phyloP scores from a whole-genome alignment of 169 alveolate species.

The Plasmodium sp. region DNA sequence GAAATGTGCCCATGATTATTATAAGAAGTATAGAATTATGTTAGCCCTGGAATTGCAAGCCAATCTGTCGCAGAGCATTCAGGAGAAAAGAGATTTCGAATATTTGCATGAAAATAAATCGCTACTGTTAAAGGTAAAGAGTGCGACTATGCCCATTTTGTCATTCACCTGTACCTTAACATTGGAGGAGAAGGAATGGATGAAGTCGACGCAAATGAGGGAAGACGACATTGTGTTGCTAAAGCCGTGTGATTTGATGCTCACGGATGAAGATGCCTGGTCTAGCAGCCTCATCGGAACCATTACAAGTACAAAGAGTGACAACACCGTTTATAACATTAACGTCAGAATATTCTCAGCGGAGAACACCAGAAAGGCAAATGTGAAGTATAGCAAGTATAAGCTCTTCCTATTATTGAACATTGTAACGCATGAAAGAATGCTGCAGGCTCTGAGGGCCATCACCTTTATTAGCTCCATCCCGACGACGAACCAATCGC shows the following conservation, averaged over 20 bases:
- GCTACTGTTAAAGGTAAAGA: constrained; percentile 56
- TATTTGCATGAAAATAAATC: constrained; percentile 72
- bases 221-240: constrained; percentile 83
- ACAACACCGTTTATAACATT: constrained; percentile 46
- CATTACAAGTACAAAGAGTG: constrained; percentile 56
- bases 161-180: constrained; percentile 72
- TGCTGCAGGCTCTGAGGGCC: constrained; percentile 80
- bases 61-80: constrained; percentile 67
- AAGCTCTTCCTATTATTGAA: constrained; percentile 54
- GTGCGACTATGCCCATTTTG: constrained; percentile 64
- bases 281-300: constrained; percentile 60
- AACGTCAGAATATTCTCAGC: constrained; percentile 73
- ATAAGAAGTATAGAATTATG: constrained; percentile 69
- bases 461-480: constrained; percentile 77
- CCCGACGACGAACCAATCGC: constrained; percentile 71
- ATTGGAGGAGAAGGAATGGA: constrained; percentile 74
- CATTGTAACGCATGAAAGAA: constrained; percentile 77
- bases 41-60: constrained; percentile 74
- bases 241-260: constrained; percentile 71
- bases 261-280: constrained; percentile 78
- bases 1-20: constrained; percentile 74
- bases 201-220: constrained; percentile 75
- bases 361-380: constrained; percentile 58
- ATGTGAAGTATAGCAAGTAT: constrained; percentile 66
- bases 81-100: constrained; percentile 71